These are phyloP conservation scores for Rosa multiflora DNA, from an alignment of 306 rosid species.

Conservation along the genomic window DNA sequence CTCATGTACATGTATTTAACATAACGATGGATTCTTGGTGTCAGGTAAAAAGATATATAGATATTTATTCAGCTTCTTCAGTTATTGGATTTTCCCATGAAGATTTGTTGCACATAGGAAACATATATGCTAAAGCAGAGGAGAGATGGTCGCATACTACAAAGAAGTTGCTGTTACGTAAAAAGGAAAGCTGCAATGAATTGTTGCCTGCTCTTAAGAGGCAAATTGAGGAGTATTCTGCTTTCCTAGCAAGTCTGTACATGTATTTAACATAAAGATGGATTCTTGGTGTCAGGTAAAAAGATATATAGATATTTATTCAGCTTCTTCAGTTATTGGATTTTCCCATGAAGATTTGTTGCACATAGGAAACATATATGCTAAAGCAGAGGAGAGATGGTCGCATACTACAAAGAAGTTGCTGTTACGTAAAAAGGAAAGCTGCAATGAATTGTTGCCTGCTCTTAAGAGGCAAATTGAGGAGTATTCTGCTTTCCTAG, in stretches of 20 bases:
- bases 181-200: constrained; percentile 38
- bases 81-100: constrained; percentile 88
- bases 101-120: constrained; percentile 59
- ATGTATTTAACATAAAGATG: neutral
- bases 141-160: constrained; percentile 55
- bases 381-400: constrained; percentile 70
- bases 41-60: constrained; percentile 89
- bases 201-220: constrained; percentile 49
- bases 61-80: constrained; percentile 82
- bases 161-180: constrained; percentile 41
- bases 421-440: constrained; percentile 33
- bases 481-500: constrained; percentile 60
- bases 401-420: constrained; percentile 45
- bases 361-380: constrained; percentile 53
- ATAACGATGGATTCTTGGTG: constrained; percentile 9
- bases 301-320: constrained; percentile 85
- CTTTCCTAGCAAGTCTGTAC: constrained; percentile 51
- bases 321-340: constrained; percentile 83
- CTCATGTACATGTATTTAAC: neutral
- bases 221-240: constrained; percentile 67
- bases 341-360: constrained; percentile 81
- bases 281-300: constrained; percentile 58
- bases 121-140: constrained; percentile 64
- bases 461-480: constrained; percentile 67
- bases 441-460: constrained; percentile 42